Evolutionary conservation across 371 early-diverging fungal species (phyloP), one percentile per base, ranked within the genome.

Genomic region (Syncephalis plumigaleata): DNA sequence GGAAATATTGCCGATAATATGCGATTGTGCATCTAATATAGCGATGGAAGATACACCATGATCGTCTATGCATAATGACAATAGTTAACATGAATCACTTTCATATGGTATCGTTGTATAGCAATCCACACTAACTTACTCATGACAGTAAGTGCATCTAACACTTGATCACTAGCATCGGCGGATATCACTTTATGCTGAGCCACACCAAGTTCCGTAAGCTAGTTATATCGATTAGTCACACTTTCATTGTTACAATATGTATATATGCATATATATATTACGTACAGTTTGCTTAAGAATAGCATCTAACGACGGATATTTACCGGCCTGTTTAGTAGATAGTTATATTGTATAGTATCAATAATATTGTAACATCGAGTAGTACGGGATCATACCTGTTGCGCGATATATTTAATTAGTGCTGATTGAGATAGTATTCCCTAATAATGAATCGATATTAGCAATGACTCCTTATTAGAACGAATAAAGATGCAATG

Each of bases 391-490:
- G n/a, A 31, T 31, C n/a, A n/a, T 31, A 31, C 31, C 31, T 31
- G 31, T 11, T 31, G 31, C 11, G 31, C 73, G 18, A 84, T 55
- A 47, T 68, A 77, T 40, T 63, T 55, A 2, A 75, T 64, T 0
- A 79, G 71, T 0, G 67, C 59, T 0, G 78, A 73, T 57, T 84
- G 82, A 36, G 84, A 79, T 20, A 84, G 45, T 26, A 84, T 81
- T 4, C 84, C 82, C 60, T 57, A 55, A 18, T 39, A 45, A 31
- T 31, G 4, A 31, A 31, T 11, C 4, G 4, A 31, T 4, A 7
- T 31, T 31, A 31, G n/a, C n/a, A n/a, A n/a, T n/a, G n/a, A n/a
- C n/a, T n/a, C n/a, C n/a, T n/a, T n/a, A 31, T 4, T 31, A 31
- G 11, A 31, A 31, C 11, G 31, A 31, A 31, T 7, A 31, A 11